Conservation (phyloP, 441 rosid species). For the Hura crepitans region DNA sequence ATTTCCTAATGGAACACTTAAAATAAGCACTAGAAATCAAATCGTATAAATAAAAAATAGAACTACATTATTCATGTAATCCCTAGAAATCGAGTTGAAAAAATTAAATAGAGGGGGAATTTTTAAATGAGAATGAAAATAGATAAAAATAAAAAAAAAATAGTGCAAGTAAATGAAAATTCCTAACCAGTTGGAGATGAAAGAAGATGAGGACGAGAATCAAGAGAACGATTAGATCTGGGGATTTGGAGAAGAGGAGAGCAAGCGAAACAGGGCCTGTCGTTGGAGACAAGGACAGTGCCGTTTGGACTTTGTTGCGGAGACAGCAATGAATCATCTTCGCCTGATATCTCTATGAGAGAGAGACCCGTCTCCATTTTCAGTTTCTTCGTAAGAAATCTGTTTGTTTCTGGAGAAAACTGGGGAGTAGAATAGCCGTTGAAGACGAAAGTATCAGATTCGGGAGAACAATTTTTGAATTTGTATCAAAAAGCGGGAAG, state of each 20-base stretch:
- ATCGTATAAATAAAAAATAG: neutral
- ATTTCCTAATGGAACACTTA: neutral
- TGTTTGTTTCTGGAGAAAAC: neutral
- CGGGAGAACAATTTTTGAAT: conserved; percentile 6
- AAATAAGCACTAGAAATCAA: neutral
- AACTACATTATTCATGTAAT: neutral
- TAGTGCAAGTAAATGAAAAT: neutral
- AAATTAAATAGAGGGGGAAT: neutral
- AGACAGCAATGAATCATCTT: conserved; percentile 53
- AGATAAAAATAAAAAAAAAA: neutral
- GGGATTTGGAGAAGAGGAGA: conserved; percentile 66
- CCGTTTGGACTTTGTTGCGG: conserved; percentile 32
- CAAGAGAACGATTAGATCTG: conserved; percentile 36
- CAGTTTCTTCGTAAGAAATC: neutral
- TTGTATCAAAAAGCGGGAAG: conserved; percentile 18
- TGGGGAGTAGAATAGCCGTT: conserved; percentile 7
- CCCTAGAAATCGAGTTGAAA: neutral
- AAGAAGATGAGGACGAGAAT: conserved; percentile 25
- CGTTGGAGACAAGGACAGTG: conserved; percentile 25
- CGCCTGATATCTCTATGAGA: conserved; percentile 56
- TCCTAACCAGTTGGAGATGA: conserved; percentile 39
- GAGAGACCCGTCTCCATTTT: conserved; percentile 50
- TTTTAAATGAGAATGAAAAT: neutral
- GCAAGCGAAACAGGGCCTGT: conserved; percentile 42
- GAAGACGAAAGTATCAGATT: conserved; percentile 1